A percentile compares a stretch with the other conserved stretches of the same genome.
Conservation (phyloP, 2,329 filamentous ascomycete genomes). For the Diaporthe sp. region DNA sequence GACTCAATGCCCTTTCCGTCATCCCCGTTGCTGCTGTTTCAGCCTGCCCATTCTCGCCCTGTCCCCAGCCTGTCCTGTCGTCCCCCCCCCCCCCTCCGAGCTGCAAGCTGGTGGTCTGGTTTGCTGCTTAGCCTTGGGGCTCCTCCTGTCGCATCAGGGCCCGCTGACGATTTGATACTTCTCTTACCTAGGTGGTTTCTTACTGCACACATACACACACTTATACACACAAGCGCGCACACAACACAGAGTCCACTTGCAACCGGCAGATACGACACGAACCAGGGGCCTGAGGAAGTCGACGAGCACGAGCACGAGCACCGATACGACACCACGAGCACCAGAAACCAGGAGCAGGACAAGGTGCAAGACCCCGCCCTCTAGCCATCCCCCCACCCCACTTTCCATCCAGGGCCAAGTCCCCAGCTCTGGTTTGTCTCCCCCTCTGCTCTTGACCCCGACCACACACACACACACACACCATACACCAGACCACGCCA, state of each 20-base stretch:
- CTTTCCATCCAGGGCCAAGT: slow-evolving; percentile 35
- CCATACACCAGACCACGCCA: not conserved
- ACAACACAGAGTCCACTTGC: not conserved
- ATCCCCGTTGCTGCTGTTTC: slow-evolving; percentile 30
- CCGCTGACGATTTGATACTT: slow-evolving; percentile 19
- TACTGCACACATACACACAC: not conserved
- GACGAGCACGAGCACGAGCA: slow-evolving; percentile 17
- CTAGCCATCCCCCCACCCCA: slow-evolving; percentile 34
- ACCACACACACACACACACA: slow-evolving; percentile 12
- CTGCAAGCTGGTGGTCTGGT: slow-evolving; percentile 4
- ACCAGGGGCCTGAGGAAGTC: slow-evolving; percentile 19
- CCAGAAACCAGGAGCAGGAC: slow-evolving; percentile 10
- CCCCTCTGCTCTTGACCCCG: slow-evolving; percentile 26
- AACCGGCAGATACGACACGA: not conserved
- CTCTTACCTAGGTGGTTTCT: not conserved
- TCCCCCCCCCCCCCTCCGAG: not conserved
- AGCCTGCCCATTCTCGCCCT: slow-evolving; percentile 21
- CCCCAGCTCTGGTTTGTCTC: slow-evolving; percentile 26
- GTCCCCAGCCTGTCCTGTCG: slow-evolving; percentile 4
- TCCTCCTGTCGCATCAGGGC: slow-evolving; percentile 13
- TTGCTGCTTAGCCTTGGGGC: slow-evolving; percentile 4
- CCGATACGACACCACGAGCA: slow-evolving; percentile 12
- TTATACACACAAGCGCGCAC: not conserved
- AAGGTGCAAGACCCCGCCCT: slow-evolving; percentile 33
- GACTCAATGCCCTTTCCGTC: slow-evolving; percentile 29